These are phyloP conservation scores for Alternaria arborescens DNA, from an alignment of 2,329 filamentous ascomycete species.

Conservation along the genomic window DNA sequence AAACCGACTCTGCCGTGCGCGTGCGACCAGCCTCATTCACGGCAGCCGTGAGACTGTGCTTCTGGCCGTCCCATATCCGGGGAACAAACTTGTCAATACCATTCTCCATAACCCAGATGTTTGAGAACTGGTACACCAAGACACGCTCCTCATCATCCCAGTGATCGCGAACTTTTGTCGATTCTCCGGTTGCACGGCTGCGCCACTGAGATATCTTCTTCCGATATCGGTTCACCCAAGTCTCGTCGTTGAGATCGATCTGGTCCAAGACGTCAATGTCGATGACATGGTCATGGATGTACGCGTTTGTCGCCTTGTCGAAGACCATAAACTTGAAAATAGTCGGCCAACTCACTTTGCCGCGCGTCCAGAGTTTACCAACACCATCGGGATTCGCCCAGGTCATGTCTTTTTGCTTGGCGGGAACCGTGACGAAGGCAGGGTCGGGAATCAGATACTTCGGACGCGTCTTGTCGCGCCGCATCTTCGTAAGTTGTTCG, in stretches of 20 bases:
- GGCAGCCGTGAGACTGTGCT: background rate
- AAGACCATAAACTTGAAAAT: conserved; percentile 7
- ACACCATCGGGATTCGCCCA: background rate
- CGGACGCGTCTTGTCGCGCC: conserved; percentile 1
- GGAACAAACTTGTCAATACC: background rate
- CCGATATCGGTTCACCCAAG: background rate
- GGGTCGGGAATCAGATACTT: background rate
- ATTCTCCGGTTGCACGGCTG: background rate
- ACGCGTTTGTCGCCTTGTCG: background rate
- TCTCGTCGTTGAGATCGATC: background rate
- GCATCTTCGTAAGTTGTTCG: background rate
- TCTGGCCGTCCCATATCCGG: background rate
- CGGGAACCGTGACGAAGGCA: background rate
- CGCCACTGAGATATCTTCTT: conserved; percentile 3
- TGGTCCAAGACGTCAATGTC: background rate
- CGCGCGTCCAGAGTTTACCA: background rate
- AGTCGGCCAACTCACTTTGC: background rate
- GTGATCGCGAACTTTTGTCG: background rate
- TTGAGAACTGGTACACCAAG: background rate
- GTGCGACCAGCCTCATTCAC: background rate
- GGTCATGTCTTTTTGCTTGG: background rate
- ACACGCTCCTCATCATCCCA: background rate
- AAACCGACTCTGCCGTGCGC: conserved; percentile 1
- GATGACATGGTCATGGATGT: background rate
- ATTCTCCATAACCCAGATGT: background rate